A percentile compares a stretch with the other conserved stretches of the same genome.
Evolutionary conservation across 306 rosid species (phyloP).

Genomic region (Abrus precatorius): DNA sequence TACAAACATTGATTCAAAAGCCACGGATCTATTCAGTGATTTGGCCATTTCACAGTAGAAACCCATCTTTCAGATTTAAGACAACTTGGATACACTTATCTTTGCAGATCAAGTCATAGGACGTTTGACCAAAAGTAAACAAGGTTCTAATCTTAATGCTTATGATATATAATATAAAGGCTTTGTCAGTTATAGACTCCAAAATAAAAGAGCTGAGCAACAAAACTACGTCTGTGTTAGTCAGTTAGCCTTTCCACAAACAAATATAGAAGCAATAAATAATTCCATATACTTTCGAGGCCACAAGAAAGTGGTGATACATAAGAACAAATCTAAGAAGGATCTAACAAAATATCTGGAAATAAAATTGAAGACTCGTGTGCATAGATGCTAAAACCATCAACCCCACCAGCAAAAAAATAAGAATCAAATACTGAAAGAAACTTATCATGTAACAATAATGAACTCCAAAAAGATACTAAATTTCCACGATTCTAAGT

Average conservation of each 20-base stretch:
- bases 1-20: constrained; percentile 25
- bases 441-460: not conserved
- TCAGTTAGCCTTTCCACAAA: not conserved
- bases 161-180: not conserved
- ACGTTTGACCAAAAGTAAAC: constrained; percentile 1
- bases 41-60: not conserved
- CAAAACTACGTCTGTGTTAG: constrained; percentile 17
- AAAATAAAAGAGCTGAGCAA: constrained; percentile 13
- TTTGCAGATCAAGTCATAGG: not conserved
- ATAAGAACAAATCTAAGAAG: not conserved
- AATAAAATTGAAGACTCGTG: constrained; percentile 6
- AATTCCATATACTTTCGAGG: not conserved
- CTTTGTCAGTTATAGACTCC: constrained; percentile 4
- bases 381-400: not conserved
- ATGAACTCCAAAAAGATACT: not conserved
- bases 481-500: constrained; percentile 11
- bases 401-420: not conserved
- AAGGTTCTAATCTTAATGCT: not conserved
- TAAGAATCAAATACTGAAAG: not conserved
- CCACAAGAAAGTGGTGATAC: not conserved
- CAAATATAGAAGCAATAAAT: constrained; percentile 15
- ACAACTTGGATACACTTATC: not conserved
- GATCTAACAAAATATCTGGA: constrained; percentile 18
- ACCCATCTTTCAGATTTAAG: constrained; percentile 13
- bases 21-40: constrained; percentile 14